These are phyloP conservation scores for Penicillium sp. DNA, from an alignment of 2,329 filamentous ascomycete species.

Conservation along the genomic window DNA sequence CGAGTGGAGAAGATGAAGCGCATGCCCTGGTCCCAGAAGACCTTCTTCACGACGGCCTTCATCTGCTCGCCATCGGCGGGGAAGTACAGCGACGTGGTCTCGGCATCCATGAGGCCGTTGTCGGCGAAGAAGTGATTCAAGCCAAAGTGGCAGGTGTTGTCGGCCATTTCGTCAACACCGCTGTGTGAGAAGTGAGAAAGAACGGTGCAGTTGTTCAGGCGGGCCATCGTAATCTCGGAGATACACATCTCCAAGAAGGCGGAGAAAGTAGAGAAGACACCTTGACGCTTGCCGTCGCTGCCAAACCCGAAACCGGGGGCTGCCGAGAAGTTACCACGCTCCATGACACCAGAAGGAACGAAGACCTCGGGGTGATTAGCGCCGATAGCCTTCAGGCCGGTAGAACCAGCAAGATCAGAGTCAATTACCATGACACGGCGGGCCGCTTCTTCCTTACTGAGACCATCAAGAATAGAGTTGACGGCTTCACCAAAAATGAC, in stretches of 20 bases:
- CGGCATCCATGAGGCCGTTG: conserved; percentile 42
- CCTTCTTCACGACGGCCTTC: conserved; percentile 38
- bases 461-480: conserved; percentile 36
- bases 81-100: conserved; percentile 40
- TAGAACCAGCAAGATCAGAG: conserved; percentile 44
- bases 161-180: conserved; percentile 45
- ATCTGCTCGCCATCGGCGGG: conserved; percentile 46
- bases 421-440: conserved; percentile 44
- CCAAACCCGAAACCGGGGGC: conserved; percentile 43
- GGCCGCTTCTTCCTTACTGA: conserved; percentile 41
- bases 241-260: conserved; percentile 45
- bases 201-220: conserved; percentile 41
- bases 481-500: conserved; percentile 44
- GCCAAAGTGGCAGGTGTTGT: conserved; percentile 47
- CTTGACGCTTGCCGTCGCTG: conserved; percentile 37
- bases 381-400: conserved; percentile 41
- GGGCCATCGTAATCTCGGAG: conserved; percentile 45
- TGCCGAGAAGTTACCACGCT: conserved; percentile 44
- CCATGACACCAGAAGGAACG: conserved; percentile 43
- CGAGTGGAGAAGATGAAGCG: conserved; percentile 44
- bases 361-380: conserved; percentile 42
- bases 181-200: conserved; percentile 45
- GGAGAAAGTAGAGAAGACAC: conserved; percentile 46
- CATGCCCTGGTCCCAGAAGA: conserved; percentile 42
- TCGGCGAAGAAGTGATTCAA: conserved; percentile 46